These are phyloP conservation scores for Psilocybe subaeruginosa DNA, from an alignment of 768 basidiomycete genomes.

Conservation along the genomic window DNA sequence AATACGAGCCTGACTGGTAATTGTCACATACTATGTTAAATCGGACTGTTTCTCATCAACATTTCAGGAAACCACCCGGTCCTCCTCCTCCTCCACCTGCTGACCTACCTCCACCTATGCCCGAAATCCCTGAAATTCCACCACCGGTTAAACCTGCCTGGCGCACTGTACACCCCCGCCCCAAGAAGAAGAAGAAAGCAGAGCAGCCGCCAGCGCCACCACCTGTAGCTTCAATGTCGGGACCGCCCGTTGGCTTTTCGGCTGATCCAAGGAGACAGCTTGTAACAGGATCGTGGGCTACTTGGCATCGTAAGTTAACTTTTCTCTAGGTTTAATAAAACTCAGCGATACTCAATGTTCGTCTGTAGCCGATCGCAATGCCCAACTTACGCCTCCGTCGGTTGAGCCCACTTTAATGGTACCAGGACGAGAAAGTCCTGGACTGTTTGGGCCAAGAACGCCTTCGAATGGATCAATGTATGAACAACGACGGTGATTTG, in stretches of 20 bases:
- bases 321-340: background rate
- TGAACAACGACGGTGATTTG: constrained; percentile 7
- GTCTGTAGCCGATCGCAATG: constrained; percentile 56
- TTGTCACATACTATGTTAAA: background rate
- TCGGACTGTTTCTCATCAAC: background rate
- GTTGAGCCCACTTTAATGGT: constrained; percentile 62
- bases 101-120: constrained; percentile 40
- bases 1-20: constrained; percentile 85
- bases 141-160: constrained; percentile 58
- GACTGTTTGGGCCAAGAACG: constrained; percentile 69
- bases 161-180: constrained; percentile 52
- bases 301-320: constrained; percentile 64
- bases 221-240: constrained; percentile 33
- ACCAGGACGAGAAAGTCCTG: constrained; percentile 60
- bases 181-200: constrained; percentile 47
- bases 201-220: constrained; percentile 24
- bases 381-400: constrained; percentile 61
- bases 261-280: constrained; percentile 46
- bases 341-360: constrained; percentile 8
- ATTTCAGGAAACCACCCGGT: constrained; percentile 43
- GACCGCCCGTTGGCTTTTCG: constrained; percentile 24
- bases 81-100: constrained; percentile 44
- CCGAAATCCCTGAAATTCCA: constrained; percentile 42
- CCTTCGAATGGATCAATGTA: constrained; percentile 24
- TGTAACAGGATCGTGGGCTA: constrained; percentile 51